phyloP scores from a whole-genome alignment of 257 asterid genomes.

The Ballota nigra region DNA sequence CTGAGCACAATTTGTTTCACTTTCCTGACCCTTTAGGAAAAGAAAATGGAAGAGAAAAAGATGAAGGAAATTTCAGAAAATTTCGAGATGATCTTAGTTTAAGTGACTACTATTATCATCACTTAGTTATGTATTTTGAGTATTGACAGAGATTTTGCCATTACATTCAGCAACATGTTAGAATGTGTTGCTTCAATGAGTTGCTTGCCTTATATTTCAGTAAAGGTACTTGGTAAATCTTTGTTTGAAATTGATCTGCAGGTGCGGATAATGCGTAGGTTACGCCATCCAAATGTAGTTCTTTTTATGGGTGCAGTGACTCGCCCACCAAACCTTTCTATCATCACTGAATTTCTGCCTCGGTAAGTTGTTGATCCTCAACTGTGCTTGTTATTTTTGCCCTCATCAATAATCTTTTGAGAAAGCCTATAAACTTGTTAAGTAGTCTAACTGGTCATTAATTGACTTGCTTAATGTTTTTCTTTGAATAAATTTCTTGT shows the following conservation, averaged over 20 bases:
- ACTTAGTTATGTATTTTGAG: neutral
- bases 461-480: slow-evolving; percentile 6
- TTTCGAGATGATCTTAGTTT: neutral
- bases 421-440: neutral
- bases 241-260: slow-evolving; percentile 25
- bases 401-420: slow-evolving; percentile 3
- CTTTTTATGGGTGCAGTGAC: slow-evolving; percentile 99
- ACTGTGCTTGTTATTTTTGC: slow-evolving; percentile 2
- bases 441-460: slow-evolving; percentile 5
- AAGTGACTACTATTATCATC: neutral
- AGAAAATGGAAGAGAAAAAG: neutral
- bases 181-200: neutral
- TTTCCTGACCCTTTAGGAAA: neutral
- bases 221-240: neutral
- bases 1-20: neutral
- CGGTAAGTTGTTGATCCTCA: slow-evolving; percentile 49
- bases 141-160: neutral
- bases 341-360: slow-evolving; percentile 92
- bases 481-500: neutral
- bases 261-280: slow-evolving; percentile 97
- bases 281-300: slow-evolving; percentile 97
- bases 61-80: neutral
- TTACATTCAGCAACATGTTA: neutral
- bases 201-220: slow-evolving; percentile 5
- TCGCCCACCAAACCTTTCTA: slow-evolving; percentile 97